Evolutionary conservation across 441 rosid genomes (phyloP).

Genomic region (Erysimum cheiri): DNA sequence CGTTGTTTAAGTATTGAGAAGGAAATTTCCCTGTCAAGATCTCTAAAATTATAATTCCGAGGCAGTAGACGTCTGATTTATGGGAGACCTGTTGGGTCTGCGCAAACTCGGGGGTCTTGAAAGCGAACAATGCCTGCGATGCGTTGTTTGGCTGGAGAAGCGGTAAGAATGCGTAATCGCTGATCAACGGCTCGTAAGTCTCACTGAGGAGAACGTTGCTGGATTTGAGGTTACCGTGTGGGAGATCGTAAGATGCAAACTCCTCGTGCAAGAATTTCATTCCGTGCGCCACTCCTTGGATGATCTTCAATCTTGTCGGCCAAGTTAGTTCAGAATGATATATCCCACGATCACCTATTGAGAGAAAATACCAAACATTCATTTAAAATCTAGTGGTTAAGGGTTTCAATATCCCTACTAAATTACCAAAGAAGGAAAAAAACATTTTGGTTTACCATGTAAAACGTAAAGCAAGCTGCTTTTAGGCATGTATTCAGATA

Average conservation of each 20-base stretch:
- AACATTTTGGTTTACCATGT: conserved; percentile 57
- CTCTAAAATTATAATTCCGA: conserved; percentile 79
- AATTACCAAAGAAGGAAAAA: neutral
- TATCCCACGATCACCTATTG: conserved; percentile 71
- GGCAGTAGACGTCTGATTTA: conserved; percentile 79
- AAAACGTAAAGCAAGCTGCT: conserved; percentile 78
- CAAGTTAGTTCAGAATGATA: conserved; percentile 69
- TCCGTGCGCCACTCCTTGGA: conserved; percentile 72
- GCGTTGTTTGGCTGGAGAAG: conserved; percentile 53
- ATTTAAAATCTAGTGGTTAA: neutral
- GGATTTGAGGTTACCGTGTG: conserved; percentile 93
- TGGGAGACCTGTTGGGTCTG: conserved; percentile 52
- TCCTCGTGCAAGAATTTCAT: conserved; percentile 64
- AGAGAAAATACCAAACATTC: conserved; percentile 13
- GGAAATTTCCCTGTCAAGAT: conserved; percentile 82
- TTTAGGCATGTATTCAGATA: conserved; percentile 74
- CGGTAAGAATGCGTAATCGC: conserved; percentile 75
- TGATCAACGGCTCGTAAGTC: conserved; percentile 61
- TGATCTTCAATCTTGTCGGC: conserved; percentile 69
- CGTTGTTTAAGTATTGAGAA: conserved; percentile 70
- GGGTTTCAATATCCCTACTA: no score
- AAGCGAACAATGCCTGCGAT: conserved; percentile 66
- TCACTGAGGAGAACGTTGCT: conserved; percentile 71
- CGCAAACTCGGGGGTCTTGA: conserved; percentile 66
- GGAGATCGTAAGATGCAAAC: conserved; percentile 62